Evolutionary conservation across 2,329 filamentous ascomycete genomes (phyloP), one percentile per base, ranked within the genome.

Genomic region (Beauveria sp.): DNA sequence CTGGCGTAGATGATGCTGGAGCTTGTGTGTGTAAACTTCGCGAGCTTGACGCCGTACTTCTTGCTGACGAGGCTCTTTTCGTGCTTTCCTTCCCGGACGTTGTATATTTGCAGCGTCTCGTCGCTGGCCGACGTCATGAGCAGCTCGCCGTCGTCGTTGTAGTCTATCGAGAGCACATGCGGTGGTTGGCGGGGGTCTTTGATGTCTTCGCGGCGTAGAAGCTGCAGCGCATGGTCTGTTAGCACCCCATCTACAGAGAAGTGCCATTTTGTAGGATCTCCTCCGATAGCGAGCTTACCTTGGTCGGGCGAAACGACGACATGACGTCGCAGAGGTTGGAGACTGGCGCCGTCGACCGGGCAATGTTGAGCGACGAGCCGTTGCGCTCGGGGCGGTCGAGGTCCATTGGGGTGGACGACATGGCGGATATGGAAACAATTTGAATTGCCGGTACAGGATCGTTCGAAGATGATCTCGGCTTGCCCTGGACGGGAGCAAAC

Each of bases 21-120:
- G 66, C 87, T 87, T 63, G 93, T 90, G 72, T 98, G 95, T 1
- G 93, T 96, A 74, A 98, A 99, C 68, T 91, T 89, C 43, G 95
- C 95, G 61, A 97, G 83, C 72, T 96, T 95, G 20, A 91, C 92
- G 63, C 95, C 95, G 70, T 99, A 99, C 73, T 99, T 99, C 72
- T 98, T 96, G 76, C 90, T 96, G 57, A 96, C 86, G 52, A 97
- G 82, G 63, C 88, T 88, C 77, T 98, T 98, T 52, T 91, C 90
- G 67, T 92, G 88, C 63, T 90, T 89, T 5, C 95, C 95, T 66
- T 96, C 92, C 69, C 89, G 90, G 65, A 96, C 88, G 69, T 95
- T 96, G 78, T 96, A 99, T 38, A 99, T 87, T 71, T 98, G 93
- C 65, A 99, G 90, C 3, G 91, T 96, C 73, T 97, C 93, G 74